Evolutionary conservation across 441 rosid species (phyloP).

Genomic region (Manihot esculenta): DNA sequence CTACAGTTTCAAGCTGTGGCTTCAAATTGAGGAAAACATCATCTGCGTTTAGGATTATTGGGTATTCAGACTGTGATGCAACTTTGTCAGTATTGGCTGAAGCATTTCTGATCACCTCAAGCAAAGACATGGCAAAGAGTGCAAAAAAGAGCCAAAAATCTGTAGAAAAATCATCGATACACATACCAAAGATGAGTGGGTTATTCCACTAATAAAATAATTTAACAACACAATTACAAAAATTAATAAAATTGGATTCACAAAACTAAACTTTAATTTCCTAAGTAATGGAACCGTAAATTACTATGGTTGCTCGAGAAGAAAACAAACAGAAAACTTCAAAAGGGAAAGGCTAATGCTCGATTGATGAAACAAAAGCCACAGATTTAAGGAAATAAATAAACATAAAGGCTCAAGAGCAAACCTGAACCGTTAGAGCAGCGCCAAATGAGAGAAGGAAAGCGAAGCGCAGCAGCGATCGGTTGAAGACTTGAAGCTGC

Average conservation of each 20-base stretch:
- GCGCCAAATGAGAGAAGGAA: not conserved
- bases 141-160: slow-evolving; percentile 8
- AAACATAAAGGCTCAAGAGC: not conserved
- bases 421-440: not conserved
- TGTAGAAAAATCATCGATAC: not conserved
- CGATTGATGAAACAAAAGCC: no score
- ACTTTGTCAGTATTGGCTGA: slow-evolving; percentile 31
- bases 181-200: not conserved
- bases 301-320: not conserved
- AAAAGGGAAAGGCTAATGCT: not conserved
- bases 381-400: not conserved
- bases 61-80: slow-evolving; percentile 46
- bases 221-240: not conserved
- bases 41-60: slow-evolving; percentile 58
- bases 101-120: slow-evolving; percentile 70
- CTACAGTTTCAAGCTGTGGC: slow-evolving; percentile 50
- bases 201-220: not conserved
- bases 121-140: slow-evolving; percentile 58
- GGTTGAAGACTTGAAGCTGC: not conserved
- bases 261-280: no score
- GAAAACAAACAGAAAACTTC: not conserved
- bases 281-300: no score
- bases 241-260: no score
- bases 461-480: not conserved
- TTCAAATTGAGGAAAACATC: slow-evolving; percentile 52